Conservation (phyloP, 805 yeast genomes). For the Maudiozyma turicensis region DNA sequence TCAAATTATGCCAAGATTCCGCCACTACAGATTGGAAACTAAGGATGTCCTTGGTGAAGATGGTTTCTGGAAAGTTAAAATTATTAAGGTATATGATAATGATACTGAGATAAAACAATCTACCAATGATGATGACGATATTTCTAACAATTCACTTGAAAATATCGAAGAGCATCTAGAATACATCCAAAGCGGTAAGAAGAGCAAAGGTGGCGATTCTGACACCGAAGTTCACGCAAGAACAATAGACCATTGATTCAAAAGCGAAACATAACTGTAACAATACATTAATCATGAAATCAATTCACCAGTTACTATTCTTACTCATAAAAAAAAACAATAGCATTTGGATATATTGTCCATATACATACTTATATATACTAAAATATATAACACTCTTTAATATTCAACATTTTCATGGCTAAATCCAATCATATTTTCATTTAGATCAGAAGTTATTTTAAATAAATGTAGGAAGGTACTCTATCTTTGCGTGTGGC, state of each 20-base stretch:
- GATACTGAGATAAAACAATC: slow-evolving; percentile 4
- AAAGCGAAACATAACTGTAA: background rate
- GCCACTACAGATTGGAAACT: slow-evolving; percentile 42
- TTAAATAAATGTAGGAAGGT: too few species aligned
- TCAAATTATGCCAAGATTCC: slow-evolving; percentile 43
- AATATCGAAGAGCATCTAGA: slow-evolving; percentile 6
- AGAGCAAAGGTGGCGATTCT: background rate
- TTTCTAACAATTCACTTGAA: background rate
- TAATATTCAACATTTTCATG: too few species aligned
- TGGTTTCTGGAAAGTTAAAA: slow-evolving; percentile 63
- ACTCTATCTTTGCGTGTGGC: too few species aligned
- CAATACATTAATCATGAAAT: background rate
- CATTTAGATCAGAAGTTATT: too few species aligned
- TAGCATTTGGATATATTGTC: too few species aligned
- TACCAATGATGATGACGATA: slow-evolving; percentile 2
- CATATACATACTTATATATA: too few species aligned
- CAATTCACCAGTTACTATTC: too few species aligned
- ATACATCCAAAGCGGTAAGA: slow-evolving; percentile 4
- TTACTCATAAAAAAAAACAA: too few species aligned
- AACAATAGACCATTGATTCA: background rate
- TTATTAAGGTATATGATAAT: slow-evolving; percentile 25
- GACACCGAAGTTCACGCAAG: slow-evolving; percentile 1
- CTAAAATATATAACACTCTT: too few species aligned
- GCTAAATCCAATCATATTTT: too few species aligned
- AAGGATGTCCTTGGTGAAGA: slow-evolving; percentile 53